phyloP scores from a whole-genome alignment of 1,139 yeast species.

The Pneumocystis canis region DNA sequence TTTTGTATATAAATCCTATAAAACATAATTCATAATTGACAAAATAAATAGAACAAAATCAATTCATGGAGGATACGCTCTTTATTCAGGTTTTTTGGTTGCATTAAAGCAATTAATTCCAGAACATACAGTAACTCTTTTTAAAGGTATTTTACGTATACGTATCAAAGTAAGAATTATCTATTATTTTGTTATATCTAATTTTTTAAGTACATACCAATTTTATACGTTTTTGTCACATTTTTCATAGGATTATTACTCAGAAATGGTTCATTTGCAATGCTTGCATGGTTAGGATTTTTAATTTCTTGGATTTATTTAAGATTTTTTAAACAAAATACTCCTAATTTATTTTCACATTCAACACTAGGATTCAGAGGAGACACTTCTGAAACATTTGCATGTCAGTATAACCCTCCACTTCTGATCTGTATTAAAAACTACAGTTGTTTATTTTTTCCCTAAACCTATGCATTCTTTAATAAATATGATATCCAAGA shows the following conservation, averaged over 20 bases:
- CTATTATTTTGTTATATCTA: not conserved
- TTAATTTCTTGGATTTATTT: constrained; percentile 58
- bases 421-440: not conserved
- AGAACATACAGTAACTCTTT: constrained; percentile 63
- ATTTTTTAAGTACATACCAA: constrained; percentile 43
- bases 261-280: constrained; percentile 19
- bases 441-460: constrained; percentile 44
- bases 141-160: constrained; percentile 47
- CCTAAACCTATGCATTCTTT: constrained; percentile 20
- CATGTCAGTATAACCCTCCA: constrained; percentile 20
- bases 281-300: constrained; percentile 60
- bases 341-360: constrained; percentile 24
- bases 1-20: constrained; percentile 2
- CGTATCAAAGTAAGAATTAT: constrained; percentile 34
- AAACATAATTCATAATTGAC: constrained; percentile 6
- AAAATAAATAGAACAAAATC: constrained; percentile 19
- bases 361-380: constrained; percentile 14
- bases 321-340: constrained; percentile 52
- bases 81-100: constrained; percentile 63
- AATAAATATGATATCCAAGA: constrained; percentile 40
- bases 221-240: constrained; percentile 37
- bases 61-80: constrained; percentile 58
- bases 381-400: constrained; percentile 39
- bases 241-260: constrained; percentile 22
- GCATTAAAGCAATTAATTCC: constrained; percentile 82